Base-by-base conservation (phyloP, 73 alveolate species). In the Stentor roeselii region DNA sequence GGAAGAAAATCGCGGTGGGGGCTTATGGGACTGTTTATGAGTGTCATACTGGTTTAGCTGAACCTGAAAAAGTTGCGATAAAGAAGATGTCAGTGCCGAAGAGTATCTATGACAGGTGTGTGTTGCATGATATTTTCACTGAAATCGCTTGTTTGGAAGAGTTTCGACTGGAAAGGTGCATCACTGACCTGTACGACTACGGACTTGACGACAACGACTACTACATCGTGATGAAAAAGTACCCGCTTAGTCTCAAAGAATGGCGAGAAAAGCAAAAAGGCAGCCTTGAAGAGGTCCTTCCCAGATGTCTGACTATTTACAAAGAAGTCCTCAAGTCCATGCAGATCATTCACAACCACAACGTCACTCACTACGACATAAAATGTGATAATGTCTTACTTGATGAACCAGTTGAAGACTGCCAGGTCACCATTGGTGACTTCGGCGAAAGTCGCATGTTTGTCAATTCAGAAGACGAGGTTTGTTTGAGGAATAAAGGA, bases 381-480 rank as follows among this genome's bases (percentile, higher is more conserved):
- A 98, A 98, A 80, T 96, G 99, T 80, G 99, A 98, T 85, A 97
- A 97, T 84, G 93, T 97, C 3, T 93, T 97, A 42, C 82, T 97
- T 39, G 99, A 96, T 83, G 91, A 84, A 38, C 86, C 78, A 59
- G 93, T 78, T 39, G 88, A 89, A 39, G 98, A 93, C 82, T 87
- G 92, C 59, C 91, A 94, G 59, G 91, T 97, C 34, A 95, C 97
- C 40, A 88, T 97, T 38, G 99, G 98, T 3, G 99, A 96, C 93
- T 94, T 96, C 83, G 99, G 99, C 21, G 99, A 96, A 87, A 94
- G 99, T 84, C 93, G 92, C 74, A 98, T 96, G 93, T 98, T 95
- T 89, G 89, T 88, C 60, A 92, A 95, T 91, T 99, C 97, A 75
- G 93, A 93, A 61, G 99, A 98, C 87, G 99, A 98, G 74, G 90